phyloP scores from a whole-genome alignment of 2,329 filamentous ascomycete species.

The Curvularia hawaiiensis region DNA sequence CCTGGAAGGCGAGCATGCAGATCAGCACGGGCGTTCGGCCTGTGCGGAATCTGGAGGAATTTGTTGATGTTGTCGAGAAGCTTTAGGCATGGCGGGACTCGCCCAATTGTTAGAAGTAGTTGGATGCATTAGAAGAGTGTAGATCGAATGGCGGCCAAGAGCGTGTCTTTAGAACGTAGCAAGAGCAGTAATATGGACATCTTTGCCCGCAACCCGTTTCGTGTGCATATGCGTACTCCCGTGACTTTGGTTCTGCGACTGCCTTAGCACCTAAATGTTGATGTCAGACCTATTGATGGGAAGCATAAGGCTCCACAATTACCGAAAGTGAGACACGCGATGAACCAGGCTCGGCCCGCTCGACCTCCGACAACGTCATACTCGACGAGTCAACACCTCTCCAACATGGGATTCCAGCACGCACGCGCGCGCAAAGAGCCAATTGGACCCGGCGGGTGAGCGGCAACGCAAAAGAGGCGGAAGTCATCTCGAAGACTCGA shows the following conservation, averaged over 20 bases:
- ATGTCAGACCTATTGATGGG: slow-evolving; percentile 19
- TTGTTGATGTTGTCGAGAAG: slow-evolving; percentile 67
- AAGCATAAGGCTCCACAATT: slow-evolving; percentile 5
- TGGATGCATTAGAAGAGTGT: background rate
- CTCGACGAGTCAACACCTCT: background rate
- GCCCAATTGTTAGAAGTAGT: background rate
- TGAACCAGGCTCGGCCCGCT: slow-evolving; percentile 12
- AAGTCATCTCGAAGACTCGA: background rate
- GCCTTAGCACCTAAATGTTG: slow-evolving; percentile 6
- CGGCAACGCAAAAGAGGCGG: slow-evolving; percentile 7
- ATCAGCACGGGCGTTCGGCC: slow-evolving; percentile 75
- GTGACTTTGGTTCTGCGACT: background rate
- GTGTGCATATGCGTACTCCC: background rate
- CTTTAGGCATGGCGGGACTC: slow-evolving; percentile 10
- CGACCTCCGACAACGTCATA: slow-evolving; percentile 14
- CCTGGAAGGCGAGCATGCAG: slow-evolving; percentile 77
- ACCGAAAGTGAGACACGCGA: background rate
- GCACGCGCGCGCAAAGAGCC: background rate
- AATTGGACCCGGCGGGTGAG: slow-evolving; percentile 6
- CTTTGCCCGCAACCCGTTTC: background rate
- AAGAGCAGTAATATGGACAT: background rate
- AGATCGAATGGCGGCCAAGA: background rate
- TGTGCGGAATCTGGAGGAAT: slow-evolving; percentile 77
- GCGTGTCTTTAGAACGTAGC: background rate
- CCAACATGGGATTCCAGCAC: slow-evolving; percentile 5